Evolutionary conservation across 2,329 filamentous ascomycete species (phyloP).

Genomic region (Microascus cirrosus): DNA sequence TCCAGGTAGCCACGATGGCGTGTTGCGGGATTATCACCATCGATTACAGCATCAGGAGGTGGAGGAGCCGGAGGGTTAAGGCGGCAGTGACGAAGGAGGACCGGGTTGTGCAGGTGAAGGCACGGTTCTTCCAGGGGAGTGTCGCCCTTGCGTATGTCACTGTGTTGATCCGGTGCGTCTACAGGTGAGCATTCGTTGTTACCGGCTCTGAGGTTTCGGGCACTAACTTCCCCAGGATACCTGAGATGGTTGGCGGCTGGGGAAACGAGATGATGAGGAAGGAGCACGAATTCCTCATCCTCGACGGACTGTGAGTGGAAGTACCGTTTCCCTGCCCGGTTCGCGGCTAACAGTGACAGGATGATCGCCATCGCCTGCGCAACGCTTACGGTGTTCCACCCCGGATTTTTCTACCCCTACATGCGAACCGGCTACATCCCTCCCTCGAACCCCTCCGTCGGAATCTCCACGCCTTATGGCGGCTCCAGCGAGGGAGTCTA

Average conservation of each 20-base stretch:
- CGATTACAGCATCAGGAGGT: conserved; percentile 17
- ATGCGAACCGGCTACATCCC: conserved; percentile 1
- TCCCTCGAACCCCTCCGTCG: not conserved
- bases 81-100: not conserved
- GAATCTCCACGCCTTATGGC: not conserved
- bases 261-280: conserved; percentile 42
- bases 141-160: conserved; percentile 1
- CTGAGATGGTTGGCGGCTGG: conserved; percentile 56
- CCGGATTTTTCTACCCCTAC: conserved; percentile 10
- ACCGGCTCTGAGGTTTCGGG: not conserved
- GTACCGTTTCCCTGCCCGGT: too few species aligned
- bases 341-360: not conserved
- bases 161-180: conserved; percentile 1
- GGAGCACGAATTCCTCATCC: conserved; percentile 43
- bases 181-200: not conserved
- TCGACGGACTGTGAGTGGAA: conserved; percentile 34
- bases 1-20: conserved; percentile 46
- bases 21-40: conserved; percentile 38
- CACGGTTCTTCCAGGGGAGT: not conserved
- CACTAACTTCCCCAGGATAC: conserved; percentile 33
- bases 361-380: conserved; percentile 36
- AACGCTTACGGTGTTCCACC: conserved; percentile 33
- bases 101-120: not conserved
- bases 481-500: not conserved
- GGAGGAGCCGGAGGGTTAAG: not conserved